These are phyloP conservation scores for Xylaria sp. DNA, from an alignment of 2,329 filamentous ascomycete genomes.

Conservation along the genomic window DNA sequence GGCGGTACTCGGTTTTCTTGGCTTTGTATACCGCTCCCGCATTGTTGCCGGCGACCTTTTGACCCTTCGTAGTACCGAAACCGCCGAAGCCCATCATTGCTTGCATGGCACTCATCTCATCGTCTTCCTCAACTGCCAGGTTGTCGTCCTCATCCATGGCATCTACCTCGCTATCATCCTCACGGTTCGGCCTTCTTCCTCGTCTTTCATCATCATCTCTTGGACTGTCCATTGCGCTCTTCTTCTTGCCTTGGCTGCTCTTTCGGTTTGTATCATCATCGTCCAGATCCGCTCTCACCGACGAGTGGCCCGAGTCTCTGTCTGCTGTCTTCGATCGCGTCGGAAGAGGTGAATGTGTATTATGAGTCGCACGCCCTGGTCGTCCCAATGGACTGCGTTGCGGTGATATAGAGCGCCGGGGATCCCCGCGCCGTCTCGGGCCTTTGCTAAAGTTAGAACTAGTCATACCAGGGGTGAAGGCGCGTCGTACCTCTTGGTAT, in stretches of 20 bases:
- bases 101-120: slow-evolving; percentile 77
- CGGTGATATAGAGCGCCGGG: slow-evolving; percentile 40
- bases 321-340: slow-evolving; percentile 44
- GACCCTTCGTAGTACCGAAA: slow-evolving; percentile 88
- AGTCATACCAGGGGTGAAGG: neutral
- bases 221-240: slow-evolving; percentile 32
- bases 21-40: slow-evolving; percentile 85
- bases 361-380: slow-evolving; percentile 38
- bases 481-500: slow-evolving; percentile 38
- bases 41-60: slow-evolving; percentile 88
- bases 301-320: slow-evolving; percentile 41
- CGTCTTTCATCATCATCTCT: slow-evolving; percentile 43
- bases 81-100: slow-evolving; percentile 89
- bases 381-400: slow-evolving; percentile 38
- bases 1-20: slow-evolving; percentile 93
- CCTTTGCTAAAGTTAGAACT: slow-evolving; percentile 35
- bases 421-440: slow-evolving; percentile 39
- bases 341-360: slow-evolving; percentile 47
- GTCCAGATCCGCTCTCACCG: slow-evolving; percentile 53
- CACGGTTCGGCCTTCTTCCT: slow-evolving; percentile 30
- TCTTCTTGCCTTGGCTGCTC: slow-evolving; percentile 36
- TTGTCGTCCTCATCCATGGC: slow-evolving; percentile 52
- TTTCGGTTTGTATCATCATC: slow-evolving; percentile 45
- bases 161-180: slow-evolving; percentile 33
- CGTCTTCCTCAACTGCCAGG: slow-evolving; percentile 68